phyloP scores from a whole-genome alignment of 2,329 filamentous ascomycete genomes.

The Fusarium agapanthi region DNA sequence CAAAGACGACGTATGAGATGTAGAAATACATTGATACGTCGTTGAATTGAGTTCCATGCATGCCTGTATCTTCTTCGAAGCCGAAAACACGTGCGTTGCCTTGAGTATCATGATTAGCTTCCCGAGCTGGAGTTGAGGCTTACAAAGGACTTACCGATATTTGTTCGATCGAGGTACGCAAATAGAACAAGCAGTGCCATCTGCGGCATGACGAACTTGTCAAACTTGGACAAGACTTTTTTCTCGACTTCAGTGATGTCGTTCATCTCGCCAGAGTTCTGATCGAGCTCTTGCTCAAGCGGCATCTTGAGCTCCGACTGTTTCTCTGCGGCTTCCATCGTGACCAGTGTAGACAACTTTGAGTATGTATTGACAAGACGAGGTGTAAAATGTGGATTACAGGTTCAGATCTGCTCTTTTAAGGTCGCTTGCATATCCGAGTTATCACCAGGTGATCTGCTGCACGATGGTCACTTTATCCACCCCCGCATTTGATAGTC shows the following conservation, averaged over 20 bases:
- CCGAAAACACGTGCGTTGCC: slow-evolving; percentile 49
- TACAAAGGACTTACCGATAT: slow-evolving; percentile 23
- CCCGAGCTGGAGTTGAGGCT: accelerated
- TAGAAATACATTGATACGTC: slow-evolving; percentile 44
- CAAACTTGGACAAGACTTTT: slow-evolving; percentile 39
- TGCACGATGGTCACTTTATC: background rate
- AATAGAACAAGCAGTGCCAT: slow-evolving; percentile 39
- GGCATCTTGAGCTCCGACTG: background rate
- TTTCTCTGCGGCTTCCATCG: background rate
- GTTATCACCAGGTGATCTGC: background rate
- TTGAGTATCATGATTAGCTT: background rate
- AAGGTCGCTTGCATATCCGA: background rate
- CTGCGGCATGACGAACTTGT: slow-evolving; percentile 42
- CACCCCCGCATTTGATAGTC: slow-evolving; percentile 16
- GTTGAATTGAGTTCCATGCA: slow-evolving; percentile 45
- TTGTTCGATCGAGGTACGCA: slow-evolving; percentile 41
- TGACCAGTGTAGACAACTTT: background rate
- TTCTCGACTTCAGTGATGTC: background rate
- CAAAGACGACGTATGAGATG: slow-evolving; percentile 47
- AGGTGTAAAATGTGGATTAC: background rate
- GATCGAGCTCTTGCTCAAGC: background rate
- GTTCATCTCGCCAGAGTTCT: background rate
- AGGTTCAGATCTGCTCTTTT: background rate
- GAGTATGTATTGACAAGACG: background rate
- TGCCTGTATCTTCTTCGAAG: slow-evolving; percentile 44